phyloP scores from a whole-genome alignment of 2,329 filamentous ascomycete species.

The Cercospora janseana region DNA sequence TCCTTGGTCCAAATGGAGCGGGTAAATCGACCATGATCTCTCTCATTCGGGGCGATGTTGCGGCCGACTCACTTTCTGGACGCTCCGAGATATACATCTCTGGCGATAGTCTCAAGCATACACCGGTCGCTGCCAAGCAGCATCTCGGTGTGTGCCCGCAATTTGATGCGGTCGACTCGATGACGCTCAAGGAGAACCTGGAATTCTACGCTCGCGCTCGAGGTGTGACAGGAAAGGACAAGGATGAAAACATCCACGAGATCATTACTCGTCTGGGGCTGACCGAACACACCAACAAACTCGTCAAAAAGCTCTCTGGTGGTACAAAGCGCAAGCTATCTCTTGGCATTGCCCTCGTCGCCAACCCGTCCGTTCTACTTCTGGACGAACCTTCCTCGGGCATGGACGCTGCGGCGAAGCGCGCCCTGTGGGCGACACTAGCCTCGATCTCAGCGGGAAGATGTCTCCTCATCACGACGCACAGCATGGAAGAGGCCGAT shows the following conservation, averaged over 20 bases:
- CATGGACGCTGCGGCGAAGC: constrained; percentile 82
- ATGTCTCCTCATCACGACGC: constrained; percentile 83
- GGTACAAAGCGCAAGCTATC: constrained; percentile 87
- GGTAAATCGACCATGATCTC: constrained; percentile 87
- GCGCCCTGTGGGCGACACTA: constrained; percentile 84
- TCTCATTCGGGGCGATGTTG: constrained; percentile 76
- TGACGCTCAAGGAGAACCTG: constrained; percentile 83
- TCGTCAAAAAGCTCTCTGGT: constrained; percentile 75
- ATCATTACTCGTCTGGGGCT: constrained; percentile 76
- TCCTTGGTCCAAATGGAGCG: constrained; percentile 84
- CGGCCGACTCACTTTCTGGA: constrained; percentile 46
- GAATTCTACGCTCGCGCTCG: constrained; percentile 79
- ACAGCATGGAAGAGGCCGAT: constrained; percentile 91
- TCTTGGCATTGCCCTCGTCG: constrained; percentile 83
- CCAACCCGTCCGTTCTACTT: constrained; percentile 78
- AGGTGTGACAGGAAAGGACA: constrained; percentile 61
- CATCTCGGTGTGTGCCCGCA: constrained; percentile 84
- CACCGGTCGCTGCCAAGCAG: constrained; percentile 67
- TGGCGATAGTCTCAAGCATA: constrained; percentile 66
- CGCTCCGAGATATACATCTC: constrained; percentile 79
- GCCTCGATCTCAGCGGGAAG: constrained; percentile 68
- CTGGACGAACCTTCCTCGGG: constrained; percentile 84
- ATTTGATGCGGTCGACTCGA: constrained; percentile 66
- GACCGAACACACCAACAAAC: constrained; percentile 63
- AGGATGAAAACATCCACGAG: constrained; percentile 70